Base-by-base conservation (phyloP, 139 green algal genomes). In the Chlamydomonas eustigma region DNA sequence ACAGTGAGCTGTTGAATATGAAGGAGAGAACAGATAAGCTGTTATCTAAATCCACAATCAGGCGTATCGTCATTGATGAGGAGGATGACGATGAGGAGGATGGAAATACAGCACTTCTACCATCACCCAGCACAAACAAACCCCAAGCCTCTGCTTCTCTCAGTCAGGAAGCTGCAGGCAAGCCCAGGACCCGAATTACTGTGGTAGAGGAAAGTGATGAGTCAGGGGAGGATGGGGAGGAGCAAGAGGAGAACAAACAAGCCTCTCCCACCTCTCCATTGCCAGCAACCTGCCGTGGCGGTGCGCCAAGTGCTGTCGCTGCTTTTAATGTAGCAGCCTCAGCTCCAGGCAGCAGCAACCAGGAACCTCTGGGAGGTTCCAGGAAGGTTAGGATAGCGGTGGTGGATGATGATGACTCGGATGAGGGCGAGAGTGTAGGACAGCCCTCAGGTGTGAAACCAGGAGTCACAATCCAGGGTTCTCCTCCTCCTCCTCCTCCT, bases 61-160 rank as follows among this genome's bases (percentile, higher is more conserved):
- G 77, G 68, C 51, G 68, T 3, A 76, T 85, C 71, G 73, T 31
- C 18, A 82, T 85, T 39, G 73, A 78, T 73, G 80, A 85, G 76
- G 76, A 73, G 30, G 76, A 81, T 18, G 69, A 76, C 0, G 80
- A 82, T 2, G 80, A 85, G 2, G 76, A 82, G 24, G 37, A 25
- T 63, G 39, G 33, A 18, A 63, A 36, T 36, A 34, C 31, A 63
- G 25, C 31, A 5, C 12, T 58, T 12, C 12, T 18, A 18, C 12
- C 12, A 18, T 58, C 44, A 5, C 22, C 58, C 58, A 70, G 25
- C 6, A 32, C 25, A 37, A n/a, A n/a, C n/a, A n/a, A n/a, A n/a
- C n/a, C n/a, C n/a, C n/a, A n/a, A n/a, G n/a, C n/a, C n/a, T n/a
- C n/a, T n/a, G n/a, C n/a, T n/a, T n/a, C n/a, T n/a, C n/a, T n/a